A percentile compares a stretch with the other conserved stretches of the same genome.
These are phyloP conservation scores for Neodidymelliopsis sp. DNA, from an alignment of 2,329 filamentous ascomycete genomes.

Conservation along the genomic window DNA sequence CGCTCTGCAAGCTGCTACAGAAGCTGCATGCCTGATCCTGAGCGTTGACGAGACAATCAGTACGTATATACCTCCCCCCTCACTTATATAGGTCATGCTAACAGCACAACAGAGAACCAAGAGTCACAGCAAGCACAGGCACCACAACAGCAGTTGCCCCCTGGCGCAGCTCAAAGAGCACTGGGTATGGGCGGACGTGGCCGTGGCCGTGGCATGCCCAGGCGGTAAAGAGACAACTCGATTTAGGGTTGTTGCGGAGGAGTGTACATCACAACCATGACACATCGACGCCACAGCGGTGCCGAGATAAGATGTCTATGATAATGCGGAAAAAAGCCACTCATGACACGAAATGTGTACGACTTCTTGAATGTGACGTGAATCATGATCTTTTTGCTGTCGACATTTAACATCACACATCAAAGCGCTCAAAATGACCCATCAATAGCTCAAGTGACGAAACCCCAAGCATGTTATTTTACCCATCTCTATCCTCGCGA, in stretches of 20 bases:
- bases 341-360: constrained; percentile 5
- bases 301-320: constrained; percentile 39
- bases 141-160: constrained; percentile 70
- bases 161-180: constrained; percentile 82
- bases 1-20: constrained; percentile 92
- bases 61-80: constrained; percentile 47
- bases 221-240: constrained; percentile 62
- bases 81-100: constrained; percentile 22
- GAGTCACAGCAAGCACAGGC: constrained; percentile 86
- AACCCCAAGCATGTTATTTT: background rate
- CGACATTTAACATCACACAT: no score
- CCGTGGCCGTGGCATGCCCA: constrained; percentile 73
- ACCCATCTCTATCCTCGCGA: background rate
- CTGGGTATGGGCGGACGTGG: constrained; percentile 75
- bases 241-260: background rate
- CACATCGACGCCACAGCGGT: constrained; percentile 18
- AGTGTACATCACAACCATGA: constrained; percentile 36
- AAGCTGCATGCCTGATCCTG: constrained; percentile 93
- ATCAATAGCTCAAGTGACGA: background rate
- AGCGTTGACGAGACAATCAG: constrained; percentile 98
- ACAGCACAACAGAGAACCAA: constrained; percentile 72
- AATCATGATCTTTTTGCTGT: background rate
- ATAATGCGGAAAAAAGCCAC: constrained; percentile 38
- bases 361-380: background rate
- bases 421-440: no score